Percentiles rank a stretch among this genome's conserved stretches.
Evolutionary conservation across 208 protist species (phyloP).

Genomic region (Naegleria lovaniensis): DNA sequence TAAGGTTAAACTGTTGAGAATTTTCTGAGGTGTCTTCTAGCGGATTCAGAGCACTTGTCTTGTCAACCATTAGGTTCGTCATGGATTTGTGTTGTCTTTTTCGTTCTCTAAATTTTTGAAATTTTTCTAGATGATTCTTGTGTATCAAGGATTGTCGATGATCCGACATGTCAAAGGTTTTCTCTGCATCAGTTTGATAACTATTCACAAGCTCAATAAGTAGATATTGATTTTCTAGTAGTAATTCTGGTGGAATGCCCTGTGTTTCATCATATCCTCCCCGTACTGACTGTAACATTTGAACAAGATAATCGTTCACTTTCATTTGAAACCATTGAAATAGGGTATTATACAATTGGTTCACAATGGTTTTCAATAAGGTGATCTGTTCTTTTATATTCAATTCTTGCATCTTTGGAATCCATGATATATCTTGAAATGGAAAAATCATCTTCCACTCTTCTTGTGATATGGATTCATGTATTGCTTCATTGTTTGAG

Average conservation of each 20-base stretch:
- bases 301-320: background rate
- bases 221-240: background rate
- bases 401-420: no score
- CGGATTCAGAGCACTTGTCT: no score
- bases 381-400: no score
- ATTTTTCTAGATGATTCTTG: background rate
- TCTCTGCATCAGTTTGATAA: background rate
- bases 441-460: no score
- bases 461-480: no score
- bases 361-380: background rate
- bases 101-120: background rate
- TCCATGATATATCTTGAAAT: no score
- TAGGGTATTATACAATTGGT: background rate
- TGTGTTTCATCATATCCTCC: background rate
- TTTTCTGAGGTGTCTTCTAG: no score
- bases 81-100: background rate
- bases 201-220: background rate
- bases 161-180: no score
- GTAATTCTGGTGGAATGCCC: background rate
- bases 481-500: no score
- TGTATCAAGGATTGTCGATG: background rate
- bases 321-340: background rate
- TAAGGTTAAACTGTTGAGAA: no score
- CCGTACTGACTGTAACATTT: background rate
- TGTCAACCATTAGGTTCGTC: no score